phyloP scores from a whole-genome alignment of 2,329 filamentous ascomycete genomes.

The Alternaria brassicae region DNA sequence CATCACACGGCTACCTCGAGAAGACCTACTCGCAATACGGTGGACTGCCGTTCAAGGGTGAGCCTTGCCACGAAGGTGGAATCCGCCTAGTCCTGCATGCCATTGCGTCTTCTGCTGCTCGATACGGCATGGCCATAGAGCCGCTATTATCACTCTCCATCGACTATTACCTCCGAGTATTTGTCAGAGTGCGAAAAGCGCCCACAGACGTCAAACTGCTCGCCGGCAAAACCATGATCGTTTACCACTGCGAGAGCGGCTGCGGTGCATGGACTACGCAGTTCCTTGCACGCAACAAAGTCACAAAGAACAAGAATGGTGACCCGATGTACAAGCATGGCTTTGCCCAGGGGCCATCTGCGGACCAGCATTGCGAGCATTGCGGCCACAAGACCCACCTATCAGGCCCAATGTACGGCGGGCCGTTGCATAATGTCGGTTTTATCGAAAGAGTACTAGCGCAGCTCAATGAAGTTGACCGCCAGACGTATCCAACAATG shows the following conservation, averaged over 20 bases:
- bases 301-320: constrained; percentile 72
- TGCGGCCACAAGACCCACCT: constrained; percentile 88
- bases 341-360: constrained; percentile 73
- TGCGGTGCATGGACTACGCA: constrained; percentile 94
- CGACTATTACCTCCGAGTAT: constrained; percentile 92
- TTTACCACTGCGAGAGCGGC: constrained; percentile 88
- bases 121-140: constrained; percentile 87
- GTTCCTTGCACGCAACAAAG: constrained; percentile 73
- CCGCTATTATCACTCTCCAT: constrained; percentile 92
- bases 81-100: constrained; percentile 84
- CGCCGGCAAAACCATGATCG: constrained; percentile 88
- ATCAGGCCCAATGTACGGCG: constrained; percentile 93
- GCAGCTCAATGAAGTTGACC: constrained; percentile 71
- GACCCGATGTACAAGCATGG: constrained; percentile 76
- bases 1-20: constrained; percentile 90
- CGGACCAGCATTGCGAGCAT: constrained; percentile 74
- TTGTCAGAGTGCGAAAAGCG: constrained; percentile 80
- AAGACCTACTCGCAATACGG: constrained; percentile 96
- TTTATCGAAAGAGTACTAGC: constrained; percentile 83
- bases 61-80: constrained; percentile 87
- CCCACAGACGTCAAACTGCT: constrained; percentile 89
- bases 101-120: constrained; percentile 79
- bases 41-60: constrained; percentile 83
- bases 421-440: constrained; percentile 80
- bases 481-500: constrained; percentile 77